Evolutionary conservation across 176 grass and related monocot genomes (phyloP).

Genomic region (Areca catechu): DNA sequence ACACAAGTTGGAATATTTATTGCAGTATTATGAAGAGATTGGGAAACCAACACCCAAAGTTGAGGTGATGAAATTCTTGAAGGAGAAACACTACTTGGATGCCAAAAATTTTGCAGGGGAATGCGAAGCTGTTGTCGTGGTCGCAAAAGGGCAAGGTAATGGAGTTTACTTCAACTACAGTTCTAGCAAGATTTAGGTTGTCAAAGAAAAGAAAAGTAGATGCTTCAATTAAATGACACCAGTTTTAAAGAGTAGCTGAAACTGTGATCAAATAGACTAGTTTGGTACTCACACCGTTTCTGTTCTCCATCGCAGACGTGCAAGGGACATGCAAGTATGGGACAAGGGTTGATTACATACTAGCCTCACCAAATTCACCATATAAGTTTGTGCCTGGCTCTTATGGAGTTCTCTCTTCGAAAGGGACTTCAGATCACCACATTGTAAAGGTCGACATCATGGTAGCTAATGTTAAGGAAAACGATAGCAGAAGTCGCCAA

Average conservation of each 20-base stretch:
- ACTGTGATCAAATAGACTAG: too few relatives aligned
- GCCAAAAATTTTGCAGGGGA: conserved; percentile 89
- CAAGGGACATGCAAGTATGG: conserved; percentile 97
- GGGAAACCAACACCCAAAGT: conserved; percentile 92
- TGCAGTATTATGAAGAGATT: conserved; percentile 90
- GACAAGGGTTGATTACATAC: conserved; percentile 85
- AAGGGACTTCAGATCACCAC: conserved; percentile 83
- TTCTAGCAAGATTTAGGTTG: too few relatives aligned
- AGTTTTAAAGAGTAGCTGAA: too few relatives aligned
- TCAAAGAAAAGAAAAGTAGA: too few relatives aligned
- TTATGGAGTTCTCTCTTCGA: conserved; percentile 72
- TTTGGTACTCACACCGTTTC: not conserved
- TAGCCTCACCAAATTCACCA: conserved; percentile 58
- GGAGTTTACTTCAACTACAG: not conserved
- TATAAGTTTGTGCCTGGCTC: conserved; percentile 78
- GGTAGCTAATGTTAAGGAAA: conserved; percentile 16
- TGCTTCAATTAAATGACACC: too few relatives aligned
- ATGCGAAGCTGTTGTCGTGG: conserved; percentile 87
- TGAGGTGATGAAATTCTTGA: conserved; percentile 92
- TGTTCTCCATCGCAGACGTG: conserved; percentile 45
- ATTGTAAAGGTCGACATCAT: conserved; percentile 71
- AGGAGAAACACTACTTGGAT: conserved; percentile 68
- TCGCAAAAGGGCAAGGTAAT: conserved; percentile 94
- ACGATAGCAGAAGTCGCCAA: conserved; percentile 1
- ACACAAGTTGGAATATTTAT: not conserved